Base-by-base conservation (phyloP, 352 stramenopile genomes). In the Phytophthora podocarpi region DNA sequence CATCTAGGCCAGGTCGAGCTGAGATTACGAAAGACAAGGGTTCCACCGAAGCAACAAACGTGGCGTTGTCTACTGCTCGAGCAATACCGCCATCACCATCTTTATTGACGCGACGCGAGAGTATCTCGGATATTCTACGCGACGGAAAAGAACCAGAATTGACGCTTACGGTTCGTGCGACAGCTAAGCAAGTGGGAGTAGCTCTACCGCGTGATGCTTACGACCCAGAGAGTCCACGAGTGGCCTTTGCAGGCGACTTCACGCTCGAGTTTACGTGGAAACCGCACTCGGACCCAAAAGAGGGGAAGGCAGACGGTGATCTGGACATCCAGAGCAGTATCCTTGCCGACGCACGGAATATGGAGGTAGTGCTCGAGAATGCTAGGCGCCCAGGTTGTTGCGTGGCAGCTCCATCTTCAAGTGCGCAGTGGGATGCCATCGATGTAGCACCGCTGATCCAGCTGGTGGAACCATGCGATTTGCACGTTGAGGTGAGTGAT, bases 271-370 rank as follows among this genome's bases (percentile, higher is more conserved):
- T 80, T 42, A 76, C 59, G 34, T 87, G 76, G 75, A 82, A 78
- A 42, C 79, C 80, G 18, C 52, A 57, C 9, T 60, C 45, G 5
- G 32, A 68, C 15, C 34, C 21, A 7, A 59, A 63, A 20, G 50
- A 63, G 18, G 50, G 37, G 15, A 75, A 52, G 15, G 5, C 11
- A 1, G 55, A 59, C 3, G 66, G 68, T 6, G 80, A 87, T 28
- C 62, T 92, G 9, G 76, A 89, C 41, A 89, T 92, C 39, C 83
- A 92, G 40, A 89, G 80, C 54, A 92, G 77, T 28, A 53, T 92
- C 4, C 31, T 85, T 15, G 59, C 82, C 12, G 76, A 92, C 34
- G 83, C 77, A n/a, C 70, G 50, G 10, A 77, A 76, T 13, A 87
- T 92, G 55, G 78, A 92, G 47, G 55, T 92, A 11, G 67, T 86